phyloP scores from a whole-genome alignment of 2,329 filamentous ascomycete genomes.

The Epichloe sibirici region DNA sequence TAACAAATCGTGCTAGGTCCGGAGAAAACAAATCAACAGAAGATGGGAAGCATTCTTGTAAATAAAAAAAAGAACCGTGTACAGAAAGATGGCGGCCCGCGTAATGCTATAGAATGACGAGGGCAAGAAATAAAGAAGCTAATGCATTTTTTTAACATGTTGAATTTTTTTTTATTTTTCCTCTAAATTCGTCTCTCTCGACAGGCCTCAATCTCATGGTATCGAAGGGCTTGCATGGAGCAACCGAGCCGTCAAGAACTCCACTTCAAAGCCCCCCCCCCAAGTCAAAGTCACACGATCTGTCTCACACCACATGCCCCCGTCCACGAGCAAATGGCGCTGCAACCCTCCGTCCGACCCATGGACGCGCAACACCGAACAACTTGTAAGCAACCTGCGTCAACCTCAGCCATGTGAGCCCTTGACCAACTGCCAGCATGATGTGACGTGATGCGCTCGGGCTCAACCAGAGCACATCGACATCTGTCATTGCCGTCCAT shows the following conservation, averaged over 20 bases:
- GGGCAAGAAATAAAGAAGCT: background rate
- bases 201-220: too few species aligned
- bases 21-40: slow-evolving; percentile 56
- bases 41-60: slow-evolving; percentile 39
- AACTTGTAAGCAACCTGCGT: too few species aligned
- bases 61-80: background rate
- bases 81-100: background rate
- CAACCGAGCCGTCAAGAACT: too few species aligned
- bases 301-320: background rate
- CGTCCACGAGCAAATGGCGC: background rate
- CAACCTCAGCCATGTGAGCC: background rate
- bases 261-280: too few species aligned
- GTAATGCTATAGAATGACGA: background rate
- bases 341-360: background rate
- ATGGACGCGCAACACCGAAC: background rate
- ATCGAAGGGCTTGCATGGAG: too few species aligned
- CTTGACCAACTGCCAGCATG: background rate
- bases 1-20: slow-evolving; percentile 32
- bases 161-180: too few species aligned
- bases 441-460: too few species aligned
- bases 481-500: too few species aligned
- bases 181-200: too few species aligned
- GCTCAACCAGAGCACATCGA: too few species aligned
- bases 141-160: background rate
- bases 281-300: background rate